Base-by-base conservation (phyloP, 768 basidiomycete species). In the Pleurotus ostreatus region DNA sequence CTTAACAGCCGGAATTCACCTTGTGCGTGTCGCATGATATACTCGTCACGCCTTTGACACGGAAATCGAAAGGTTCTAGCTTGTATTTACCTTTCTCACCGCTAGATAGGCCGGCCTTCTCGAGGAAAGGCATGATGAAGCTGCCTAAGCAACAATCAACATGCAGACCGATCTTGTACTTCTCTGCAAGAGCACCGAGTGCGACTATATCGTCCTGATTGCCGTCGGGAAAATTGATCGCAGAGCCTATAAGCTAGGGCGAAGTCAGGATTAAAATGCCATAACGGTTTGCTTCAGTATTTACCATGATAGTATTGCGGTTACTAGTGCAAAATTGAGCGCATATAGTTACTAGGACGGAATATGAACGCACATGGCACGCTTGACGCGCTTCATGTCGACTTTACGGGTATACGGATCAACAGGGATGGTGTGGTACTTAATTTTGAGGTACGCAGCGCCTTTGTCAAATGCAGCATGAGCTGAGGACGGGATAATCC, bases 1-100 rank as follows among this genome's bases (percentile, higher is more conserved):
- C 8, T 22, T 5, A 57, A 23, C 13, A 43, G 56, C 38, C 18
- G 26, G 34, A 22, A 58, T 16, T 48, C 62, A 88, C 91, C 76
- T 96, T 96, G 74, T 97, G 94, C 5, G 92, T 93, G 75, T 99
- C 96, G 68, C 95, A 97, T 59, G 92, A 94, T 55, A 98, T 92
- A 63, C 86, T 88, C 2, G 95, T 98, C 20, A 99, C 96, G 3
- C 96, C 96, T 2, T 81, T 78, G 2, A 98, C 86, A 18, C 85
- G 75, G 70, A 99, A 99, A 71, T 98, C 96, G 66, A 98, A 98
- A 0, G 84, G 87, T 38, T 77, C 70, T 20, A 89, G 66, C 57
- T 79, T 80, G 62, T 78, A 86, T 55, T 74, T 74, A 9, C 83
- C 83, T 40, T 75, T 71, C 58, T 79, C 74, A 1, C 85, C 85